Evolutionary conservation across 805 yeast genomes (phyloP).

Genomic region (Saccharomycopsis schoenii): DNA sequence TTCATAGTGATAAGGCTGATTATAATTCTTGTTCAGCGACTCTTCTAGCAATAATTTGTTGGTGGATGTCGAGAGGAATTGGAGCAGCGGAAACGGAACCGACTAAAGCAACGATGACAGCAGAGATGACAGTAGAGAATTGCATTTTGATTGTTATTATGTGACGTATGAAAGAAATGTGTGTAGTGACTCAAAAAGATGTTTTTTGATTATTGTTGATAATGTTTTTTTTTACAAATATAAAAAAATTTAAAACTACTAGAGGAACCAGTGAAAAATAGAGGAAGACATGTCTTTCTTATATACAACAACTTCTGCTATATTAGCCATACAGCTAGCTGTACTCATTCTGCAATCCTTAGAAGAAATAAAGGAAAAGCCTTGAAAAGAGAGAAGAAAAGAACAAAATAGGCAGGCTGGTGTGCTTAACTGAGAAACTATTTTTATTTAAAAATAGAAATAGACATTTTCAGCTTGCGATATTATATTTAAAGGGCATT

Average conservation of each 20-base stretch:
- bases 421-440: too few species aligned
- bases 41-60: conserved; percentile 10
- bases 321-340: background rate
- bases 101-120: conserved; percentile 13
- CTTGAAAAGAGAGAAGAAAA: background rate
- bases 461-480: background rate
- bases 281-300: too few species aligned
- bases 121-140: conserved; percentile 14
- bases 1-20: background rate
- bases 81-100: conserved; percentile 18
- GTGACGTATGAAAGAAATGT: background rate
- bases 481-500: background rate
- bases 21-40: conserved; percentile 5
- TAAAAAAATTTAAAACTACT: too few species aligned
- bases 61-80: conserved; percentile 16
- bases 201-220: too few species aligned
- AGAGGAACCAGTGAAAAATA: too few species aligned
- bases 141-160: conserved; percentile 9
- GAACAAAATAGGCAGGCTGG: too few species aligned
- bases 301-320: background rate
- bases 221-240: too few species aligned
- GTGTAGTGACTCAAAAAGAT: too few species aligned
- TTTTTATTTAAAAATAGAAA: background rate
- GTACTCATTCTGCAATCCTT: background rate
- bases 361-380: background rate